Evolutionary conservation across 2,329 filamentous ascomycete species (phyloP).

Genomic region (Talaromyces sp.): DNA sequence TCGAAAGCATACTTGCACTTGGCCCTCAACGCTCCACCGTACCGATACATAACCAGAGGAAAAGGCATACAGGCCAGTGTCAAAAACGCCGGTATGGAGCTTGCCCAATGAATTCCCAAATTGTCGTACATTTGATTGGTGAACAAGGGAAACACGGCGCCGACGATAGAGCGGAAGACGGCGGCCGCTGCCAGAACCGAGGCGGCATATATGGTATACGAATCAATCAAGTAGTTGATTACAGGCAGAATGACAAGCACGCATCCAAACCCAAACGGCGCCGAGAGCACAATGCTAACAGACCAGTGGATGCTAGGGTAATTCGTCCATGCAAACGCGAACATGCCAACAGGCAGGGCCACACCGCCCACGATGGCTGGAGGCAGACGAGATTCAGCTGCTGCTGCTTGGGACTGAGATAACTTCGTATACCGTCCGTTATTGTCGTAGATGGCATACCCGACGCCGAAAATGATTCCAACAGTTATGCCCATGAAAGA

Average conservation of each 20-base stretch:
- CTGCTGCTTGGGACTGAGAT: constrained; percentile 41
- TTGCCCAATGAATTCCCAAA: constrained; percentile 39
- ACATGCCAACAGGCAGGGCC: constrained; percentile 46
- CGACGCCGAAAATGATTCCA: constrained; percentile 24
- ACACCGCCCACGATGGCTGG: constrained; percentile 40
- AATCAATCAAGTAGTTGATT: constrained; percentile 33
- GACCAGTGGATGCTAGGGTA: constrained; percentile 32
- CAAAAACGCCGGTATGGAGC: constrained; percentile 33
- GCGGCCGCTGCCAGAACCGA: constrained; percentile 33
- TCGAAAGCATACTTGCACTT: constrained; percentile 29
- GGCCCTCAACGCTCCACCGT: constrained; percentile 26
- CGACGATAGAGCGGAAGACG: constrained; percentile 36
- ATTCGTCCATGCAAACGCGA: constrained; percentile 53
- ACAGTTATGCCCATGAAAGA: constrained; percentile 38
- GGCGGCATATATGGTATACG: constrained; percentile 31
- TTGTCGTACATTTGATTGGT: constrained; percentile 33
- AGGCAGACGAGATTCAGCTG: constrained; percentile 49
- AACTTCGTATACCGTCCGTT: constrained; percentile 24
- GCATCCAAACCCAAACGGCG: constrained; percentile 29
- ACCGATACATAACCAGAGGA: constrained; percentile 34
- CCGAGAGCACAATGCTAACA: constrained; percentile 22
- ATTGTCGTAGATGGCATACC: constrained; percentile 28
- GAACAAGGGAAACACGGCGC: constrained; percentile 40
- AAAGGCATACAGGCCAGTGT: constrained; percentile 30
- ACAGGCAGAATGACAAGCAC: constrained; percentile 27